phyloP scores from a whole-genome alignment of 1,284 basidiomycete species.

The Moniliophthora roreri region DNA sequence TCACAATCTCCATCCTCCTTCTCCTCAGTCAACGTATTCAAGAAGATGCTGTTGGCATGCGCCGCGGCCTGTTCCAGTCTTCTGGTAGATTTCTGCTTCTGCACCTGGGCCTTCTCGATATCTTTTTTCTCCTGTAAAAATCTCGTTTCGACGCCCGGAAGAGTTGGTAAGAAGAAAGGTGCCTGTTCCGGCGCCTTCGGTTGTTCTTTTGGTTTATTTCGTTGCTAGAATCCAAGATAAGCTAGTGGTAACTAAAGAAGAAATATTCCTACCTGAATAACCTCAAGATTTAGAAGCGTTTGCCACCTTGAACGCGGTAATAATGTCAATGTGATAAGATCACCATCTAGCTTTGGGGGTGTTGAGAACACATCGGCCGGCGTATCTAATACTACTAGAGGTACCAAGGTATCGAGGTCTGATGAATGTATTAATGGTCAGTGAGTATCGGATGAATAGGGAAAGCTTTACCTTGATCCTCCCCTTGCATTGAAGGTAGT shows the following conservation, averaged over 20 bases:
- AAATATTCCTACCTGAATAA: constrained; percentile 69
- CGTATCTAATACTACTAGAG: constrained; percentile 57
- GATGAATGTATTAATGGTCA: constrained; percentile 15
- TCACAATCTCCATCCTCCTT: constrained; percentile 67
- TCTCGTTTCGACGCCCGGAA: constrained; percentile 80
- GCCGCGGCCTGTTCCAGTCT: constrained; percentile 56
- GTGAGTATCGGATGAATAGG: constrained; percentile 1
- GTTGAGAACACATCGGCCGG: constrained; percentile 74
- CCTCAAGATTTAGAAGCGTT: constrained; percentile 93
- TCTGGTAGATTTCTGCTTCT: constrained; percentile 42
- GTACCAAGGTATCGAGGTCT: constrained; percentile 69
- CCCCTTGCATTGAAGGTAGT: constrained; percentile 86
- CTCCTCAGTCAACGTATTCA: constrained; percentile 62
- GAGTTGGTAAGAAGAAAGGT: constrained; percentile 95
- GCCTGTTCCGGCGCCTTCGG: constrained; percentile 94
- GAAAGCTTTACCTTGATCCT: constrained; percentile 48
- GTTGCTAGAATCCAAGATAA: constrained; percentile 52
- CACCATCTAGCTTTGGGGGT: constrained; percentile 82
- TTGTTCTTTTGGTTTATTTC: constrained; percentile 95
- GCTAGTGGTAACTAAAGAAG: constrained; percentile 3
- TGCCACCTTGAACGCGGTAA: constrained; percentile 95
- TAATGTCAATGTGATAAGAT: constrained; percentile 88
- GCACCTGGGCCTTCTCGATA: constrained; percentile 30
- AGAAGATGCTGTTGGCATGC: constrained; percentile 74
- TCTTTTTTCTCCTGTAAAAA: constrained; percentile 63